Percentiles rank a stretch among this genome's conserved stretches.
Conservation (phyloP, 2,329 filamentous ascomycete genomes). For the Curvularia hawaiiensis region DNA sequence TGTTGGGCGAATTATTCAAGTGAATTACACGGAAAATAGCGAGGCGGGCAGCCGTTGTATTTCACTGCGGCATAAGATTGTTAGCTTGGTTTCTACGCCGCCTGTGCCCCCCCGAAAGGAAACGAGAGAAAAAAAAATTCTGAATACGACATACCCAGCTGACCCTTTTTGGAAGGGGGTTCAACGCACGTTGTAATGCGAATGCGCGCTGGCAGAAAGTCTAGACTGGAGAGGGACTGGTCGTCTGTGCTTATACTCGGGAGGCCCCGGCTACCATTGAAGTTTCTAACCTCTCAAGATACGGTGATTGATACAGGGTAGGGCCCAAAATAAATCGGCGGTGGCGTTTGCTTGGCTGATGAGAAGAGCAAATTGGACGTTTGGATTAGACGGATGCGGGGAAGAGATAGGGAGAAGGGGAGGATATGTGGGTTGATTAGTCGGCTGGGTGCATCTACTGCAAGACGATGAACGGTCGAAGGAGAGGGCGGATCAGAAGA, state of each 20-base stretch:
- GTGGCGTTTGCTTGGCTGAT: background rate
- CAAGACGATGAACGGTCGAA: background rate
- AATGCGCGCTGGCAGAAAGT: background rate
- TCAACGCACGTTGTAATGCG: background rate
- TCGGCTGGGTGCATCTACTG: background rate
- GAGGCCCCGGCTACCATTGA: background rate
- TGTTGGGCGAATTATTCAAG: background rate
- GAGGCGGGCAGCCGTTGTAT: background rate
- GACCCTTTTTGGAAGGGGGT: no score
- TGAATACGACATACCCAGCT: background rate
- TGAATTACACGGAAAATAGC: background rate
- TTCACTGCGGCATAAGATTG: background rate
- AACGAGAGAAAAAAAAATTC: background rate
- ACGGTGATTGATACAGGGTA: background rate
- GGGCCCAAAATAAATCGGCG: background rate
- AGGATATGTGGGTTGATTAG: background rate
- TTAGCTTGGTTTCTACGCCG: background rate
- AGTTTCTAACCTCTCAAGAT: background rate
- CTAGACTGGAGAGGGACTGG: background rate
- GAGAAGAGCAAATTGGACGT: background rate
- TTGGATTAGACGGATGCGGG: background rate
- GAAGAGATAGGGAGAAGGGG: background rate
- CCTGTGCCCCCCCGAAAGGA: background rate
- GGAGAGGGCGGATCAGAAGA: background rate
- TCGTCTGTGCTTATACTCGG: background rate